Evolutionary conservation across 306 rosid genomes (phyloP).

Genomic region (Adenanthera pavonina): DNA sequence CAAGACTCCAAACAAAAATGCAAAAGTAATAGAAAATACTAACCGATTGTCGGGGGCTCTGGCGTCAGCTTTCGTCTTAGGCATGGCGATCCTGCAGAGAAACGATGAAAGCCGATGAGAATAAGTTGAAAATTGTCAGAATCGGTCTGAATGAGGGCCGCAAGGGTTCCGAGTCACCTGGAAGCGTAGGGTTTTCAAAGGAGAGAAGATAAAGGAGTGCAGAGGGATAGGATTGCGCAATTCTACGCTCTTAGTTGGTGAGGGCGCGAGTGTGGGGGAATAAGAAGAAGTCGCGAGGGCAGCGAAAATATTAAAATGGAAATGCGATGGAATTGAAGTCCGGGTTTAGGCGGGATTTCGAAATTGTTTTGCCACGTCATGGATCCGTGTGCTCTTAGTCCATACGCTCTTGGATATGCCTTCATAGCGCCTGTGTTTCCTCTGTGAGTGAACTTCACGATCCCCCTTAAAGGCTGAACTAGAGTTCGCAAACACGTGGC

Average conservation of each 20-base stretch:
- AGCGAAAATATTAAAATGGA: conserved; percentile 42
- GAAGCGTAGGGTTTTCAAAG: neutral
- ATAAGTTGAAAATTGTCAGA: conserved; percentile 2
- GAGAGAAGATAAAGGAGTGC: conserved; percentile 27
- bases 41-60: conserved; percentile 58
- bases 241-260: conserved; percentile 39
- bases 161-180: conserved; percentile 22
- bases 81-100: conserved; percentile 56
- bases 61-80: conserved; percentile 64
- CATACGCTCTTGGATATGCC: neutral
- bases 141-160: conserved; percentile 38
- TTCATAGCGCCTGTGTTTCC: conserved; percentile 57
- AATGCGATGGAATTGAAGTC: conserved; percentile 49
- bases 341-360: conserved; percentile 89
- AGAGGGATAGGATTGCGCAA: conserved; percentile 11
- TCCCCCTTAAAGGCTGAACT: neutral
- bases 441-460: conserved; percentile 53
- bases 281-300: conserved; percentile 53
- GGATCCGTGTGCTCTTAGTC: conserved; percentile 48
- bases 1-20: neutral
- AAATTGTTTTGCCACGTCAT: conserved; percentile 58
- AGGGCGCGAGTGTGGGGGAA: conserved; percentile 39
- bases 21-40: conserved; percentile 10
- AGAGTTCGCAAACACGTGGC: conserved; percentile 40
- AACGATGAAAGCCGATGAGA: conserved; percentile 24